Evolutionary conservation across 805 yeast species (phyloP).

Genomic region (Ogataea sp.): DNA sequence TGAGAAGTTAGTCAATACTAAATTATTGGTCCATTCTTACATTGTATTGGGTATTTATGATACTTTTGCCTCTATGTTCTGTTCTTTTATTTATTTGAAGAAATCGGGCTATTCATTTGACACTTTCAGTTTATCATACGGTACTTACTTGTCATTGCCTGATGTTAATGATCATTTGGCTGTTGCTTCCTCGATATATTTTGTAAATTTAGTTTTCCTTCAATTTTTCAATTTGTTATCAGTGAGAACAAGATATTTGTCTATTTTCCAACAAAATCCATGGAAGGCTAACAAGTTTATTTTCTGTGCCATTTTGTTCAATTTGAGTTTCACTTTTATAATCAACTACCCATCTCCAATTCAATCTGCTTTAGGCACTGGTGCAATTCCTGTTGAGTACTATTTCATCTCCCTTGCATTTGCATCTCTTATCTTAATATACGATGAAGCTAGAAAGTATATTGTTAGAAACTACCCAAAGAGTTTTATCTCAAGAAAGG

Average conservation of each 20-base stretch:
- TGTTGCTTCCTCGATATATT: constrained; percentile 35
- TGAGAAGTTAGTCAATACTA: not conserved
- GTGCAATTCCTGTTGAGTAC: constrained; percentile 34
- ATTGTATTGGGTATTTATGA: constrained; percentile 33
- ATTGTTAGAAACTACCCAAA: constrained; percentile 29
- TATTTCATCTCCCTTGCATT: constrained; percentile 39
- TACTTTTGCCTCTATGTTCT: constrained; percentile 16
- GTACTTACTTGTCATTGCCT: constrained; percentile 18
- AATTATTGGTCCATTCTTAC: constrained; percentile 33
- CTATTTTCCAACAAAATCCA: constrained; percentile 35
- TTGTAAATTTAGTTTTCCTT: constrained; percentile 37
- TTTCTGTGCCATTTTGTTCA: constrained; percentile 27
- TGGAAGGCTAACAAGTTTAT: constrained; percentile 22
- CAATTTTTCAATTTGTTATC: constrained; percentile 38
- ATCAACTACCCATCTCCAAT: not conserved
- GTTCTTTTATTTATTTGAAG: constrained; percentile 30
- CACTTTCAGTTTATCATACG: constrained; percentile 28
- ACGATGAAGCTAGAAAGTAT: constrained; percentile 36
- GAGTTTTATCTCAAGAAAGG: not conserved
- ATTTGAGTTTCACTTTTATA: not conserved
- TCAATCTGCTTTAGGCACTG: constrained; percentile 17
- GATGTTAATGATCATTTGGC: constrained; percentile 13
- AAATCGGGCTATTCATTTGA: constrained; percentile 29
- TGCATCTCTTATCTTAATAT: constrained; percentile 29
- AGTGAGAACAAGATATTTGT: constrained; percentile 33